Conservation (phyloP, 2,329 filamentous ascomycete genomes). For the Shiraia sp. region DNA sequence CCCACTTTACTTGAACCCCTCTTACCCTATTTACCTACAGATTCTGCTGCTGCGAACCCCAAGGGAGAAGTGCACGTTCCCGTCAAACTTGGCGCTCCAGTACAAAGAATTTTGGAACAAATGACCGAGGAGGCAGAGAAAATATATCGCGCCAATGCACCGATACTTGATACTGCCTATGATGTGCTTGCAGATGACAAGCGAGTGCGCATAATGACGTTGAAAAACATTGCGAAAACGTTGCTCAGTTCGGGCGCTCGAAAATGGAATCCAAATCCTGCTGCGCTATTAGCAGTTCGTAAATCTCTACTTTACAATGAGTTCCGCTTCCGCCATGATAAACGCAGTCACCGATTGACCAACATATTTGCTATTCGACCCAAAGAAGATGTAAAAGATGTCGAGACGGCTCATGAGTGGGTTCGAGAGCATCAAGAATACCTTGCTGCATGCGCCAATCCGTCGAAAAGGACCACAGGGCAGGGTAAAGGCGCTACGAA, state of each 20-base stretch:
- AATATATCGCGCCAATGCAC: constrained; percentile 53
- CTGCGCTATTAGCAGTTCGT: constrained; percentile 71
- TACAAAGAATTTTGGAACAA: constrained; percentile 48
- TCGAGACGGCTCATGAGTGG: constrained; percentile 57
- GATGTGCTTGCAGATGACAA: constrained; percentile 49
- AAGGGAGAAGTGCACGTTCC: constrained; percentile 49
- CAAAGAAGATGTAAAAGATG: constrained; percentile 56
- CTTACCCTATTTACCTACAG: constrained; percentile 56
- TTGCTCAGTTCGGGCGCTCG: constrained; percentile 39
- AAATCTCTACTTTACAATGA: constrained; percentile 64
- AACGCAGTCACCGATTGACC: constrained; percentile 55
- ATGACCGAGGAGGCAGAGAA: constrained; percentile 52
- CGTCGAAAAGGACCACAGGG: neutral
- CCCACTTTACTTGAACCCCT: constrained; percentile 52
- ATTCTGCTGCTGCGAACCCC: constrained; percentile 23
- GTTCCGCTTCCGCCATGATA: constrained; percentile 62
- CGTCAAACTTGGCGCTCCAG: constrained; percentile 48
- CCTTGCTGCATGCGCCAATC: constrained; percentile 36
- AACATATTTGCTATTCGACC: constrained; percentile 67
- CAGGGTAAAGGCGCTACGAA: constrained; percentile 24
- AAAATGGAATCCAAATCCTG: constrained; percentile 38
- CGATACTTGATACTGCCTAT: constrained; percentile 56
- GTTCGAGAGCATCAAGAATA: constrained; percentile 60
- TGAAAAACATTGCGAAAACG: constrained; percentile 51
- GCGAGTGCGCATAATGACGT: constrained; percentile 52